phyloP scores from a whole-genome alignment of 108 stramenopile genomes.

The Nannochloropsis gaditana region DNA sequence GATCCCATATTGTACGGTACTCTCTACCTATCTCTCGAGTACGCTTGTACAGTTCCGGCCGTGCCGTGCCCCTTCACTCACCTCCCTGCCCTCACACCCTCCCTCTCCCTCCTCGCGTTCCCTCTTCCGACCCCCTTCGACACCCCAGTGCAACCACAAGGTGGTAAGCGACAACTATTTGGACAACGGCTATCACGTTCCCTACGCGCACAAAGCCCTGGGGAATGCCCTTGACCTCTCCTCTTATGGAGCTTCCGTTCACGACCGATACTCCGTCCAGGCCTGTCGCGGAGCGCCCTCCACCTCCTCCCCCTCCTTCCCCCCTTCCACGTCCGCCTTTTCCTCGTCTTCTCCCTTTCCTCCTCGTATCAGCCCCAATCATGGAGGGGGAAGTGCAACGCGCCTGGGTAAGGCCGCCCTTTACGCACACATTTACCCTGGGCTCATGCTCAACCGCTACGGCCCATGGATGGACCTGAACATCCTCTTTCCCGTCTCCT shows the following conservation, averaged over 20 bases:
- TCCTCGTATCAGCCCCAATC: background rate
- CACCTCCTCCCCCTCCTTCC: background rate
- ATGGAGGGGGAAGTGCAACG: background rate
- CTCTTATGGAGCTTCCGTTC: slow-evolving; percentile 32
- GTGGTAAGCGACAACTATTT: slow-evolving; percentile 50
- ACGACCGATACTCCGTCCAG: slow-evolving; percentile 22
- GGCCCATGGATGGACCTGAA: slow-evolving; percentile 53
- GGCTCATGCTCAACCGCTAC: slow-evolving; percentile 50
- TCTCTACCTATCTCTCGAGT: background rate
- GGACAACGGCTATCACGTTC: slow-evolving; percentile 52
- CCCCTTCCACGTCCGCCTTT: background rate
- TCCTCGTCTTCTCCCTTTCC: background rate
- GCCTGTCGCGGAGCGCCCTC: slow-evolving; percentile 1
- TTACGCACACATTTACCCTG: slow-evolving; percentile 46
- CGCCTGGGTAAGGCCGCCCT: slow-evolving; percentile 35
- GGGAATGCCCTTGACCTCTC: slow-evolving; percentile 36
- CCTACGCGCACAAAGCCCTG: slow-evolving; percentile 48
- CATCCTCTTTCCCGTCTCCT: slow-evolving; percentile 33
- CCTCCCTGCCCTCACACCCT: background rate
- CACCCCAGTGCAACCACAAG: slow-evolving; percentile 48
- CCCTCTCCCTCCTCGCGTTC: background rate
- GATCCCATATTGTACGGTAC: background rate
- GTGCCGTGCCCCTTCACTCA: background rate
- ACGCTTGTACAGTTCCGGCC: background rate
- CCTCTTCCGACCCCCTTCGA: background rate